Conservation (phyloP, 495 filamentous ascomycete genomes). For the Parachaetomium inaequale region DNA sequence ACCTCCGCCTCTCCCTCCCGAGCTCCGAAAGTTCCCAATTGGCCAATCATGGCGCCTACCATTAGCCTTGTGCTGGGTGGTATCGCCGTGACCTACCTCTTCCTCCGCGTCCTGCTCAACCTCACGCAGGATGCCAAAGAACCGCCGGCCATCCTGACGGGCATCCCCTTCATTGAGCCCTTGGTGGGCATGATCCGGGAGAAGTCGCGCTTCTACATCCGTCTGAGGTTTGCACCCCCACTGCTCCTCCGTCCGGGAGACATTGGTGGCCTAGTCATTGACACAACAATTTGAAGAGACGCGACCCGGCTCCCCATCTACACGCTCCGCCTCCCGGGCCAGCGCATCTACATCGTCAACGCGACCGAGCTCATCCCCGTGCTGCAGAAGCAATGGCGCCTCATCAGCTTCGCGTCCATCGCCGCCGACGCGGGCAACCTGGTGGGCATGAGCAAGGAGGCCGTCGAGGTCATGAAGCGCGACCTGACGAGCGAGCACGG, state of each 20-base stretch:
- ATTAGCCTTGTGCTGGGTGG: conserved; percentile 15
- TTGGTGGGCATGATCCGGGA: conserved; percentile 27
- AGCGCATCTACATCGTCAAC: conserved; percentile 30
- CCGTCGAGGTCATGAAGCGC: conserved; percentile 15
- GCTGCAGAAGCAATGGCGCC: conserved; percentile 22
- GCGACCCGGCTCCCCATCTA: conserved; percentile 31
- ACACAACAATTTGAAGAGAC: conserved; percentile 16
- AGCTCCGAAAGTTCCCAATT: background rate
- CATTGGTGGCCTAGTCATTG: background rate
- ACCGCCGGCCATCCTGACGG: conserved; percentile 23
- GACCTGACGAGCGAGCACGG: conserved; percentile 18
- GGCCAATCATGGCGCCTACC: conserved; percentile 9
- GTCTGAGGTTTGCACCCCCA: conserved; percentile 13
- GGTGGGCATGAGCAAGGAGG: conserved; percentile 23
- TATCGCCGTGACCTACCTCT: conserved; percentile 25
- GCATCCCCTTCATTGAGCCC: conserved; percentile 26
- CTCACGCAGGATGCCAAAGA: conserved; percentile 27
- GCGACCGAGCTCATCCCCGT: conserved; percentile 18
- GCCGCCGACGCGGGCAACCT: background rate
- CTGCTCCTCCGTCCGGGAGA: background rate
- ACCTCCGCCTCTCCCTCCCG: background rate
- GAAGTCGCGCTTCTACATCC: conserved; percentile 23
- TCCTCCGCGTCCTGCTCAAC: conserved; percentile 23
- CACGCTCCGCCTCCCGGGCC: conserved; percentile 26
- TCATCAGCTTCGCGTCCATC: conserved; percentile 20